Conservation (phyloP, 2,329 filamentous ascomycete genomes). For the Diaporthe vexans region DNA sequence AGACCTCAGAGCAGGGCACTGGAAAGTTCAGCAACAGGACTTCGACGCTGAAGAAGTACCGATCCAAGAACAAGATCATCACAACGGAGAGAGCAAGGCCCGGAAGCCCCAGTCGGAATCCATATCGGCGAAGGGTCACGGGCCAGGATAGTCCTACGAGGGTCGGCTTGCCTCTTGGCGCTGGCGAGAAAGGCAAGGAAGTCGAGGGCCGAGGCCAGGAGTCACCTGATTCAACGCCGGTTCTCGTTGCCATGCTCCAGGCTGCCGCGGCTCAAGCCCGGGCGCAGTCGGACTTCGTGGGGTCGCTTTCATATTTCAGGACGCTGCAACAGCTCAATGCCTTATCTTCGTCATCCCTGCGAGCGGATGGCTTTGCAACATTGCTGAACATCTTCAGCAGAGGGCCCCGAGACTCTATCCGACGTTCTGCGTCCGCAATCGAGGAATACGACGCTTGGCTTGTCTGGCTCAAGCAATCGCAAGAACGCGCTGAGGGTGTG, state of each 20-base stretch:
- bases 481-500: constrained; percentile 81
- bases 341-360: constrained; percentile 71
- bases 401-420: constrained; percentile 77
- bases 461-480: constrained; percentile 85
- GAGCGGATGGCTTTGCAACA: constrained; percentile 77
- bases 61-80: constrained; percentile 71
- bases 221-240: constrained; percentile 60
- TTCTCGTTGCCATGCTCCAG: constrained; percentile 80
- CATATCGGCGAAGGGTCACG: constrained; percentile 58
- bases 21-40: constrained; percentile 79
- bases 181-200: constrained; percentile 49
- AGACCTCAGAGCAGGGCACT: constrained; percentile 72
- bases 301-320: constrained; percentile 87
- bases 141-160: constrained; percentile 47
- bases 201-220: constrained; percentile 50
- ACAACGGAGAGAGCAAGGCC: constrained; percentile 56
- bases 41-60: constrained; percentile 71
- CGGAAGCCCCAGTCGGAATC: constrained; percentile 68
- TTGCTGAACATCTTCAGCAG: constrained; percentile 81
- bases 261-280: constrained; percentile 83
- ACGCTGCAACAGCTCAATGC: constrained; percentile 81
- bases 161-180: constrained; percentile 35
- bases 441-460: constrained; percentile 87
- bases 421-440: constrained; percentile 78
- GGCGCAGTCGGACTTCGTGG: constrained; percentile 85